Conservation (phyloP, 2,329 filamentous ascomycete genomes). For the Falciphora oryzae region DNA sequence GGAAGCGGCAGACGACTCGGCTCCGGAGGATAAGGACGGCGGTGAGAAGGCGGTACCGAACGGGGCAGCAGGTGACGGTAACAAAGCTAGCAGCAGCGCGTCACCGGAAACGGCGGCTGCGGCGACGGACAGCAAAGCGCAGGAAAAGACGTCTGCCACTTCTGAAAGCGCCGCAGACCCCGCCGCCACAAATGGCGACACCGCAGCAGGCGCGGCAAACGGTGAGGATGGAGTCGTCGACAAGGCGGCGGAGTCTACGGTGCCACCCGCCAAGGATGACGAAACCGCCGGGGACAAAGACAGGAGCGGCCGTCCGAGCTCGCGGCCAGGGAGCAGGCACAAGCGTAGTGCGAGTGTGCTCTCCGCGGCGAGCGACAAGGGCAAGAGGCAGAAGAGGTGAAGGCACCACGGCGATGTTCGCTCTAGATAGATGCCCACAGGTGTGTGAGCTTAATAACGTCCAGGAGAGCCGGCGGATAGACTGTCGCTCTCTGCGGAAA, state of each 20-base stretch:
- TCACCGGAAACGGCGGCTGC: not conserved
- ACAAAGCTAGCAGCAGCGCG: slow-evolving; percentile 3
- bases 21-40: slow-evolving; percentile 7
- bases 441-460: no score
- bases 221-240: not conserved
- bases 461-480: no score
- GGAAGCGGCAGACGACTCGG: slow-evolving; percentile 13
- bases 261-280: slow-evolving; percentile 19
- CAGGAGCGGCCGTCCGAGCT: slow-evolving; percentile 16
- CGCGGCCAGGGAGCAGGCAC: slow-evolving; percentile 41
- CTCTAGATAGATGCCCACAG: no score
- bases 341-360: slow-evolving; percentile 83
- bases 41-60: slow-evolving; percentile 5
- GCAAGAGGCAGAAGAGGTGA: slow-evolving; percentile 53
- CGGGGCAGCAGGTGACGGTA: not conserved
- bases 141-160: slow-evolving; percentile 13
- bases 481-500: no score
- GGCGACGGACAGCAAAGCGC: slow-evolving; percentile 12
- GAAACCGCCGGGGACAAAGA: slow-evolving; percentile 25
- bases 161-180: slow-evolving; percentile 9
- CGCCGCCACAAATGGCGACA: slow-evolving; percentile 9
- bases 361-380: slow-evolving; percentile 62
- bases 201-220: slow-evolving; percentile 18
- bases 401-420: no score
- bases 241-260: not conserved